Base-by-base conservation (phyloP, 2,329 filamentous ascomycete species). In the Gaeumannomyces tritici region DNA sequence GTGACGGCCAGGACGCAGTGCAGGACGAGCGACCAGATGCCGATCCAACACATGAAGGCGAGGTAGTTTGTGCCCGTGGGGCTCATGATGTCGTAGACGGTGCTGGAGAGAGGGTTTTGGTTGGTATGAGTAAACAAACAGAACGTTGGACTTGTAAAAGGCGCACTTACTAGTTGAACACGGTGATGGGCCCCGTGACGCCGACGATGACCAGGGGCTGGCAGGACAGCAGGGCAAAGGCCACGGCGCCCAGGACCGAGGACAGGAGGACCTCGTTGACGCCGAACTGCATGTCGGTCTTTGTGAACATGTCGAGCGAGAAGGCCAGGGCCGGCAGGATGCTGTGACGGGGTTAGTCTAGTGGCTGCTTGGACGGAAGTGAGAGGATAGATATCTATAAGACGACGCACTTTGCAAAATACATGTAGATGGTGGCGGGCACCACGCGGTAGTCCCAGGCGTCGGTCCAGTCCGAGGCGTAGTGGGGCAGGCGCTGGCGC, bases 121-220 rank as follows among this genome's bases (percentile, higher is more conserved):
- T 33, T 33, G 7, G 47, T 55, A 26, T 47, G 21, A 15, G 27
- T 24, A 55, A 7, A n/a, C 1, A n/a, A n/a, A 42, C 27, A 28
- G n/a, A 28, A n/a, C n/a, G n/a, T n/a, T 26, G 26, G n/a, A 35
- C 6, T n/a, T n/a, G 21, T 2, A 51, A 0, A 15, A 31, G 28
- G 72, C 12, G 4, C 1, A 2, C 80, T 55, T 73, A 86, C 83
- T 96, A 96, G 72, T 96, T 96, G 72, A 96, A 96, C 31, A 96
- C 91, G 21, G 92, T 96, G 63, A 96, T 96, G 4, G 91, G 91
- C 75, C 89, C 90, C 13, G 91, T 96, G 2, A 96, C 91, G 27
- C 92, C 92, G 27, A 96, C 92, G 72, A 96, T 96, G 62, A 93
- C 90, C 63, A 96, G 77, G 8, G 92, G 92, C 71, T 96, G 92